Base-by-base conservation (phyloP, 441 rosid species). In the Gossypium laxum region DNA sequence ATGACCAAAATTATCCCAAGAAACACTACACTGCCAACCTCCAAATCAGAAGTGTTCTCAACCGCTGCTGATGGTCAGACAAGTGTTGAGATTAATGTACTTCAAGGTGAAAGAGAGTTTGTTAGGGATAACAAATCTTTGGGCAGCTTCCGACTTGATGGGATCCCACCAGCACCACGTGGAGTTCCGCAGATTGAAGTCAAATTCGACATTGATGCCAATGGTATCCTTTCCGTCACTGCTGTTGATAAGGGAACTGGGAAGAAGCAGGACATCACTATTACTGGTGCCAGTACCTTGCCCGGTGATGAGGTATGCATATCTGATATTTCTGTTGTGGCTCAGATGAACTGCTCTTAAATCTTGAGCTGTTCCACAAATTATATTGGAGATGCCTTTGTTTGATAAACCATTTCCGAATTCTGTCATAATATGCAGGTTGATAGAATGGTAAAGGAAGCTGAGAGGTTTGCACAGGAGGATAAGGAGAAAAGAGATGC, bases 61-160 rank as follows among this genome's bases (percentile, higher is more conserved):
- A 93, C 98, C 0, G 96, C 96, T 72, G 96, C 97, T 0, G 98
- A 93, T 71, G 97, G 98, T 15, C 97, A 93, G 75, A 90, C 98
- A 8, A 91, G 97, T 74, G 98, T 93, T 0, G 97, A 90, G 77
- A 93, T 93, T 26, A 93, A 91, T 62, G 98, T 93, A 32, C 86
- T 93, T 21, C 97, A 93, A 78, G 98, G 98, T 15, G 98, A 93
- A 74, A 83, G 98, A 70, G 98, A 93, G 78, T 91, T 93, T 67
- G 97, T 93, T n/a, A 77, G 93, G 81, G 97, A 93, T 70, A 91
- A 91, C 82, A 93, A 90, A 55, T 93, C 98, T 62, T 81, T 93
- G 26, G 97, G 98, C 22, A 93, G 97, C 72, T 93, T 91, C 90
- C 89, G 95, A 19, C 81, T 91, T 0, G 97, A 89, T 79, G 97